phyloP scores from a whole-genome alignment of 257 asterid genomes.

The Lycium ferocissimum region DNA sequence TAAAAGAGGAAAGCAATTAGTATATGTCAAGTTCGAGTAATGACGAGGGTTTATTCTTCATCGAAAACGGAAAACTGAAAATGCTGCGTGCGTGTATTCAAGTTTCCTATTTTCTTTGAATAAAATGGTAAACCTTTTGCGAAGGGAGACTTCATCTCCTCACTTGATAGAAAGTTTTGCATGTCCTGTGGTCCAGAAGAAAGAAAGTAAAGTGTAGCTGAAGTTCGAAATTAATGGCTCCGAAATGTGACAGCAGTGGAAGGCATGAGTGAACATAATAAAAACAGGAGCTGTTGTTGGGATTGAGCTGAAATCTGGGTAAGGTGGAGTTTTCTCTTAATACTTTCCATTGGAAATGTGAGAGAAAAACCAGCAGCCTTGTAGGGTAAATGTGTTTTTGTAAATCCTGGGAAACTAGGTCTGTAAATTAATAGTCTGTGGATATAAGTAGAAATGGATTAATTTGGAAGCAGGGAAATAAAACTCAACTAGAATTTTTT shows the following conservation, averaged over 20 bases:
- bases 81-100: background rate
- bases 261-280: background rate
- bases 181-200: background rate
- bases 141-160: background rate
- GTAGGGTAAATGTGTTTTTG: background rate
- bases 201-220: background rate
- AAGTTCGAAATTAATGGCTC: background rate
- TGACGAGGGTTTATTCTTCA: background rate
- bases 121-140: background rate
- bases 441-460: background rate
- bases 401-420: conserved; percentile 18
- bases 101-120: background rate
- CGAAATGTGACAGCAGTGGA: background rate
- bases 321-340: background rate
- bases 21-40: background rate
- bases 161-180: conserved; percentile 15
- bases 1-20: background rate
- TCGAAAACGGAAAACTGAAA: conserved; percentile 12
- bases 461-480: background rate
- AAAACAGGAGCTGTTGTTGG: background rate
- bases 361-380: background rate
- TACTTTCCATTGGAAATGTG: background rate
- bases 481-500: background rate
- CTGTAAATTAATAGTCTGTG: background rate
- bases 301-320: conserved; percentile 21